These are phyloP conservation scores for Dentipellis fragilis DNA, from an alignment of 768 basidiomycete genomes.

Conservation along the genomic window DNA sequence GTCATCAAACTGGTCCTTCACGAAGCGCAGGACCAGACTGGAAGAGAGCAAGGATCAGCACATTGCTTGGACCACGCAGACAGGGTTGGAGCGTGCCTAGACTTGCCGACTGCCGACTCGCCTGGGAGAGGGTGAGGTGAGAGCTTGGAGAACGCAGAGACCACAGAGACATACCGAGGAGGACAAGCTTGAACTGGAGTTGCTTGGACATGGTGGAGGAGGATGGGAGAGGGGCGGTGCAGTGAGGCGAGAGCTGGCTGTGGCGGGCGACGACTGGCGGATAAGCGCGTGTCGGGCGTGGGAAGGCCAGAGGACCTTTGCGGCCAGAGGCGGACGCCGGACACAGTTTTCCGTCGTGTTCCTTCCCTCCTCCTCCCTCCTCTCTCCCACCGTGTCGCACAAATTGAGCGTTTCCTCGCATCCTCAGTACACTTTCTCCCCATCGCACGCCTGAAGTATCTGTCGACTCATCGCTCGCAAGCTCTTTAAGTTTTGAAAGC, in stretches of 20 bases:
- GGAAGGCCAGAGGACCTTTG: background rate
- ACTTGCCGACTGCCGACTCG: conserved; percentile 97
- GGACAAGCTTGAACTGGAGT: conserved; percentile 92
- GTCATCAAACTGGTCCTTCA: conserved; percentile 93
- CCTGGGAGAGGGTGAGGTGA: conserved; percentile 35
- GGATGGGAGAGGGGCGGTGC: conserved; percentile 20
- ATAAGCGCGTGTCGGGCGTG: background rate
- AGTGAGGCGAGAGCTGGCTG: conserved; percentile 10
- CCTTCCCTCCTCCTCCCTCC: background rate
- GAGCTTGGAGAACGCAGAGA: background rate
- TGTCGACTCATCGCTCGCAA: background rate
- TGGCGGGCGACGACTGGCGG: conserved; percentile 14
- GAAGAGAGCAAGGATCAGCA: conserved; percentile 16
- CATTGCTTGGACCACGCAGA: conserved; percentile 15
- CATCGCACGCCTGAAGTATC: background rate
- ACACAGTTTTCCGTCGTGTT: background rate
- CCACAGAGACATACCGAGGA: conserved; percentile 56
- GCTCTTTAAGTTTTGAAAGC: conserved; percentile 18
- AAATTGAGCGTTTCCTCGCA: background rate
- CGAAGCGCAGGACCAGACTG: conserved; percentile 91
- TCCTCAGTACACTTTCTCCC: background rate
- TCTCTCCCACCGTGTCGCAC: background rate
- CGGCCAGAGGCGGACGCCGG: background rate
- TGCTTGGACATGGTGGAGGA: conserved; percentile 72
- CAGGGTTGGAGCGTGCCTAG: conserved; percentile 42